These are phyloP conservation scores for Diplocarpon rosae DNA, from an alignment of 2,329 filamentous ascomycete genomes.

Conservation along the genomic window DNA sequence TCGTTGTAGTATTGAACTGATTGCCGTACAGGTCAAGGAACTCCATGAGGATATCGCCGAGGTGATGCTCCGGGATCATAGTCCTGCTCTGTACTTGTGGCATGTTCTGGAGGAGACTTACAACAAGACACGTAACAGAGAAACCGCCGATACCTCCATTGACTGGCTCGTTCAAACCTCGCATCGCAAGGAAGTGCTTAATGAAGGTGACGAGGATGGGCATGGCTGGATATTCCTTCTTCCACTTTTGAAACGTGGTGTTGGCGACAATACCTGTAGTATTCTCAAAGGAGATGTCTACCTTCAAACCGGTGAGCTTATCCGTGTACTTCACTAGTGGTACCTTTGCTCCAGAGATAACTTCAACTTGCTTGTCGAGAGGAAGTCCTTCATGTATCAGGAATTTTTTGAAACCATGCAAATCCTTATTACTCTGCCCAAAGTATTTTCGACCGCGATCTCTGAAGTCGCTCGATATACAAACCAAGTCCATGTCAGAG, in stretches of 20 bases:
- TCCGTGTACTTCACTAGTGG: constrained; percentile 91
- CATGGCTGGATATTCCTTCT: constrained; percentile 69
- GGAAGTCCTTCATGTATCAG: constrained; percentile 48
- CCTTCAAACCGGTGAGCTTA: constrained; percentile 61
- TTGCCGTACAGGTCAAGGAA: constrained; percentile 89
- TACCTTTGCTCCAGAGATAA: constrained; percentile 69
- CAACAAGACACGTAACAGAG: constrained; percentile 84
- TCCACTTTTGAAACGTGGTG: constrained; percentile 73
- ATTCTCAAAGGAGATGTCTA: constrained; percentile 95
- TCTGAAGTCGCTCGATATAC: constrained; percentile 53
- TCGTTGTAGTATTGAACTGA: constrained; percentile 56
- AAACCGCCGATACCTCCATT: constrained; percentile 90
- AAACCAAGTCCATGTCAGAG: constrained; percentile 89
- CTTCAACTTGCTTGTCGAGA: constrained; percentile 45
- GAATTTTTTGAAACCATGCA: constrained; percentile 53
- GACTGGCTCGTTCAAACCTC: constrained; percentile 82
- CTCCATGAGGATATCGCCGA: constrained; percentile 72
- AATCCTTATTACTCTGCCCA: constrained; percentile 17
- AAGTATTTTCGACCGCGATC: constrained; percentile 31
- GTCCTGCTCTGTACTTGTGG: constrained; percentile 55
- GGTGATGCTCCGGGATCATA: constrained; percentile 50
- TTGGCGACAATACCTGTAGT: constrained; percentile 69
- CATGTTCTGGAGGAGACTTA: constrained; percentile 75
- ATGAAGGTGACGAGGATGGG: constrained; percentile 74
- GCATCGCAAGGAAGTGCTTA: constrained; percentile 87